phyloP scores from a whole-genome alignment of 2,329 filamentous ascomycete species.

The Beauveria scarabaeidicola region DNA sequence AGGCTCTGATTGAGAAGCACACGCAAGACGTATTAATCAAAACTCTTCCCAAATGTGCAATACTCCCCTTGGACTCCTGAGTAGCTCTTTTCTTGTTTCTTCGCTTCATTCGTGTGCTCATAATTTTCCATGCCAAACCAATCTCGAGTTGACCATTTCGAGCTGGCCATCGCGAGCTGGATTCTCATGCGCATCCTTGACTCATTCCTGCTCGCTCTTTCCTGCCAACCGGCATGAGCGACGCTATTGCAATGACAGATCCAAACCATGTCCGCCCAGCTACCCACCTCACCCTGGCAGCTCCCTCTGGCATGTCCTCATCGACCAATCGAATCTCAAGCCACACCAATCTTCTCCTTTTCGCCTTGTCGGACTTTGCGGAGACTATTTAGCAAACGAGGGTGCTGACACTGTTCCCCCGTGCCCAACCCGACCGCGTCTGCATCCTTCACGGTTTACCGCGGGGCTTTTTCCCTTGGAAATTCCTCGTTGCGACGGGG shows the following conservation, averaged over 20 bases:
- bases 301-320: too few species aligned
- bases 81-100: too few species aligned
- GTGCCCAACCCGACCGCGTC: conserved; percentile 6
- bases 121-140: too few species aligned
- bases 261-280: neutral
- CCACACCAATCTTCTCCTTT: neutral
- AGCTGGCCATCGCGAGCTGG: too few species aligned
- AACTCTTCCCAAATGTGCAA: too few species aligned
- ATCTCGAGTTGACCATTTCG: too few species aligned
- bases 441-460: conserved; percentile 1
- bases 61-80: too few species aligned
- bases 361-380: neutral
- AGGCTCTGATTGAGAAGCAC: too few species aligned
- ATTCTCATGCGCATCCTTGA: neutral
- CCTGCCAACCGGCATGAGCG: neutral
- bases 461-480: neutral
- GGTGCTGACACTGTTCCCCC: neutral
- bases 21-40: too few species aligned
- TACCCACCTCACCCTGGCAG: neutral
- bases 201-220: neutral
- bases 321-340: neutral
- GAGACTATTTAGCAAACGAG: neutral
- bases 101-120: too few species aligned
- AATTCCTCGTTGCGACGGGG: conserved; percentile 6
- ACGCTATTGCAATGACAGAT: neutral